A percentile compares a stretch with the other conserved stretches of the same genome.
Evolutionary conservation across 2,329 filamentous ascomycete species (phyloP).

Genomic region (Aspergillus brasiliensis): DNA sequence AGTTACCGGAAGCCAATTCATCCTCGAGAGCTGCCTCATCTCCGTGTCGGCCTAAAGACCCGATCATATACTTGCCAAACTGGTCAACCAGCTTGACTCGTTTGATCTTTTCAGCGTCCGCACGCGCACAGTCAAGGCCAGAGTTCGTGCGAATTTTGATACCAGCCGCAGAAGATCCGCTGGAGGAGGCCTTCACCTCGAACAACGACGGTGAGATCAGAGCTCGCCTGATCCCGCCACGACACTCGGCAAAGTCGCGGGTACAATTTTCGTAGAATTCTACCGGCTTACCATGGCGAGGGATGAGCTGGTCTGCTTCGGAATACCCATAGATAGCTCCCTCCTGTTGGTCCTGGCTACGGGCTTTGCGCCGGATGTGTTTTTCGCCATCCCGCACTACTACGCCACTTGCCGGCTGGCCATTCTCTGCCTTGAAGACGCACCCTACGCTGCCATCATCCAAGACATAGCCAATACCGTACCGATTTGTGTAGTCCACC

Average conservation of each 20-base stretch:
- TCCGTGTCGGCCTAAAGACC: constrained; percentile 46
- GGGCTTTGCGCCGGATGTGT: constrained; percentile 50
- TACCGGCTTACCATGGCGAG: constrained; percentile 43
- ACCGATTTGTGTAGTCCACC: constrained; percentile 56
- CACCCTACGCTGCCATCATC: constrained; percentile 54
- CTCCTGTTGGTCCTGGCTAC: constrained; percentile 37
- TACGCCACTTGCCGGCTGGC: constrained; percentile 47
- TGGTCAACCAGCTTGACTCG: constrained; percentile 52
- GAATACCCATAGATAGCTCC: constrained; percentile 35
- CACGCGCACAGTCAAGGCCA: constrained; percentile 36
- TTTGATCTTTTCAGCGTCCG: constrained; percentile 51
- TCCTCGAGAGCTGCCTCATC: constrained; percentile 37
- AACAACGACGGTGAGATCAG: constrained; percentile 45
- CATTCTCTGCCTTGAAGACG: constrained; percentile 51
- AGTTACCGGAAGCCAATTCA: constrained; percentile 27
- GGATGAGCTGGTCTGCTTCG: constrained; percentile 48
- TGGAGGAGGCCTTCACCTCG: constrained; percentile 35
- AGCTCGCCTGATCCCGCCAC: constrained; percentile 43
- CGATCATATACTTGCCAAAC: constrained; percentile 56
- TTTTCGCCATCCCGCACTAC: constrained; percentile 50
- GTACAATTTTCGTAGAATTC: constrained; percentile 53
- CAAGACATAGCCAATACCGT: constrained; percentile 55
- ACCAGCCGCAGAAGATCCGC: constrained; percentile 24
- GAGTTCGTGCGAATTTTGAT: constrained; percentile 38
- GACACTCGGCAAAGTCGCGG: constrained; percentile 31